phyloP scores from a whole-genome alignment of 768 basidiomycete species.

The Mycena maculata region DNA sequence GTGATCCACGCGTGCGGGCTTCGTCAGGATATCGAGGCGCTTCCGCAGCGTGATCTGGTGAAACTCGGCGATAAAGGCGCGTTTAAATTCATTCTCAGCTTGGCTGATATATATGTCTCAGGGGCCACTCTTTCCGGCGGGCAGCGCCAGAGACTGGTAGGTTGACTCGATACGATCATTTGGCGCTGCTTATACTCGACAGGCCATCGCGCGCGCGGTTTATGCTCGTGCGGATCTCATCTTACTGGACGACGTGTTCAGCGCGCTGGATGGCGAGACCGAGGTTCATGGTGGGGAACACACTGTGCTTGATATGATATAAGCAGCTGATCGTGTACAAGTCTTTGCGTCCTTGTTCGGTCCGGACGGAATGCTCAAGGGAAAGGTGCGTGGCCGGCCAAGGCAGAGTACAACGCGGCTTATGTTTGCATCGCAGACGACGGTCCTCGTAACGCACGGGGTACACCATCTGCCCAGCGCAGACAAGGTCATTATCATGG shows the following conservation, averaged over 20 bases:
- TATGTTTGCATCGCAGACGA: constrained; percentile 5
- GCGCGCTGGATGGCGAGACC: constrained; percentile 14
- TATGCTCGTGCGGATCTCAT: constrained; percentile 12
- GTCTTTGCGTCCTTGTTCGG: constrained; percentile 30
- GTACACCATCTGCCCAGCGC: constrained; percentile 28
- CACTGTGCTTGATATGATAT: neutral
- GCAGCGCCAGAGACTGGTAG: constrained; percentile 23
- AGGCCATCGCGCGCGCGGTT: constrained; percentile 14
- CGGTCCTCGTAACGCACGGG: constrained; percentile 29
- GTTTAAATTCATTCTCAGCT: neutral
- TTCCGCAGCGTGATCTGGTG: constrained; percentile 22
- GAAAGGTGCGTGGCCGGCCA: neutral
- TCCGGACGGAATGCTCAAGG: constrained; percentile 25
- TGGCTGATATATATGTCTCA: neutral
- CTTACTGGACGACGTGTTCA: constrained; percentile 15
- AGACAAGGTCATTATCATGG: constrained; percentile 26
- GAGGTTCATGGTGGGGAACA: constrained; percentile 12
- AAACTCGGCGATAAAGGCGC: constrained; percentile 24
- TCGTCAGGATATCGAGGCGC: constrained; percentile 23
- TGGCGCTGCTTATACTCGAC: neutral
- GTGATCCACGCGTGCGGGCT: constrained; percentile 28
- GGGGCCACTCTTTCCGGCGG: constrained; percentile 27
- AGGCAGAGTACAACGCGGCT: neutral
- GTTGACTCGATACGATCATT: neutral
- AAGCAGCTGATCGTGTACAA: neutral